A percentile compares a stretch with the other conserved stretches of the same genome.
Evolutionary conservation across 352 stramenopile species (phyloP).

Genomic region (Pythium coloratum): DNA sequence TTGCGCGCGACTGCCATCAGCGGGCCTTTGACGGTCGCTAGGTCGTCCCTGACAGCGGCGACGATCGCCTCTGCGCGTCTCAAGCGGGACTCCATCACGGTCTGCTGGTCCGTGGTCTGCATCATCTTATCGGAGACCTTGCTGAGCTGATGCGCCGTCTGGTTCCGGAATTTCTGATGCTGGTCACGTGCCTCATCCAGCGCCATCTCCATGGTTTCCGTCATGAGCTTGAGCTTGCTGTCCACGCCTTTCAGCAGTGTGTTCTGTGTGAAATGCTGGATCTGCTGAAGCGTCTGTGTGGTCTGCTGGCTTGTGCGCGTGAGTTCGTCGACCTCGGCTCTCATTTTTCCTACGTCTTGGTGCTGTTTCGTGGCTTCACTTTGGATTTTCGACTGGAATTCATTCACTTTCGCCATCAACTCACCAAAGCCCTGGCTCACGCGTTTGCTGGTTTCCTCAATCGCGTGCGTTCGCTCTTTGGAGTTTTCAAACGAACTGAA

Average conservation of each 20-base stretch:
- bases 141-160: conserved; percentile 32
- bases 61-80: conserved; percentile 31
- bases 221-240: conserved; percentile 32
- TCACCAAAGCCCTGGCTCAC: conserved; percentile 14
- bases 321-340: conserved; percentile 30
- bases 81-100: conserved; percentile 38
- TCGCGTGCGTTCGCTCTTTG: conserved; percentile 12
- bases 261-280: conserved; percentile 46
- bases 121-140: conserved; percentile 36
- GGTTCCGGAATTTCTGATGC: conserved; percentile 30
- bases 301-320: conserved; percentile 33
- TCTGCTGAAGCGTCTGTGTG: conserved; percentile 33
- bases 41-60: conserved; percentile 35
- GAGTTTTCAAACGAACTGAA: conserved; percentile 32
- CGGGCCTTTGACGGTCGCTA: conserved; percentile 51
- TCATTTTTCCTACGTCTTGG: conserved; percentile 21
- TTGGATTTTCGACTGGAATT: conserved; percentile 29
- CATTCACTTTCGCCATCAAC: conserved; percentile 23
- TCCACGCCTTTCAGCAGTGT: conserved; percentile 42
- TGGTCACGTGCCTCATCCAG: conserved; percentile 25
- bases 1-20: conserved; percentile 59
- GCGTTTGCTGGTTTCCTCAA: conserved; percentile 9
- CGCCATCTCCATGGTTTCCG: conserved; percentile 27
- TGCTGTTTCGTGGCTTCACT: conserved; percentile 26
- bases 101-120: conserved; percentile 38